Conservation (phyloP, 306 rosid genomes). For the Ormosia emarginata region DNA sequence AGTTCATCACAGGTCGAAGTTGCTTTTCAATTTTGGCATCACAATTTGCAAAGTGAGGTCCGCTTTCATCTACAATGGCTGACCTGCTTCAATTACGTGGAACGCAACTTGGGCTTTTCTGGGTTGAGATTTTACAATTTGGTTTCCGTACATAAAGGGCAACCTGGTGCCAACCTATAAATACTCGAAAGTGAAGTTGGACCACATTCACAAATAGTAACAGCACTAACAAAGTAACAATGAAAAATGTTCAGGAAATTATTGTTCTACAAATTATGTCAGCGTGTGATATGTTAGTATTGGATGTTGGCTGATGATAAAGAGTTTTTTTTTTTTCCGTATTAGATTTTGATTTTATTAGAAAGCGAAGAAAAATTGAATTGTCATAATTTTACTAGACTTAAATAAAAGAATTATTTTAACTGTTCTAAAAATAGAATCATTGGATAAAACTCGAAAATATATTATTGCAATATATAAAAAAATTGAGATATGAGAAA, state of each 20-base stretch:
- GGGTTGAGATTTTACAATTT: neutral
- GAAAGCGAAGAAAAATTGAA: neutral
- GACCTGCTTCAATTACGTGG: neutral
- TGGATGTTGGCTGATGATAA: neutral
- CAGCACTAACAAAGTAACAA: neutral
- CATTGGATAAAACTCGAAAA: too few relatives aligned
- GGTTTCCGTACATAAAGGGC: neutral
- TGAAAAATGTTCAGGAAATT: neutral
- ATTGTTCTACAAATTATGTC: neutral
- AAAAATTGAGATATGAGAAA: neutral
- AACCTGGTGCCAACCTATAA: conserved; percentile 19
- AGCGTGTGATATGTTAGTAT: neutral
- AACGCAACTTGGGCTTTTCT: conserved; percentile 17
- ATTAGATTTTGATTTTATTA: neutral
- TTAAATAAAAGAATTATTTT: too few relatives aligned
- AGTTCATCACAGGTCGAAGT: conserved; percentile 10
- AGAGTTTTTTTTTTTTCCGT: neutral
- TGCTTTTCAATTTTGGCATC: conserved; percentile 4
- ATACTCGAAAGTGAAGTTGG: neutral
- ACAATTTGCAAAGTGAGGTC: conserved; percentile 22
- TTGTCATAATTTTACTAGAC: too few relatives aligned
- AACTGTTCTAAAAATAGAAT: too few relatives aligned
- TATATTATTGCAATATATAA: too few relatives aligned
- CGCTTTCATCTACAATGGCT: neutral
- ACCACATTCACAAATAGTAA: conserved; percentile 4